Evolutionary conservation across 139 green algal species (phyloP), one percentile per base, ranked within the genome.

Genomic region (Tetraselmis striata): DNA sequence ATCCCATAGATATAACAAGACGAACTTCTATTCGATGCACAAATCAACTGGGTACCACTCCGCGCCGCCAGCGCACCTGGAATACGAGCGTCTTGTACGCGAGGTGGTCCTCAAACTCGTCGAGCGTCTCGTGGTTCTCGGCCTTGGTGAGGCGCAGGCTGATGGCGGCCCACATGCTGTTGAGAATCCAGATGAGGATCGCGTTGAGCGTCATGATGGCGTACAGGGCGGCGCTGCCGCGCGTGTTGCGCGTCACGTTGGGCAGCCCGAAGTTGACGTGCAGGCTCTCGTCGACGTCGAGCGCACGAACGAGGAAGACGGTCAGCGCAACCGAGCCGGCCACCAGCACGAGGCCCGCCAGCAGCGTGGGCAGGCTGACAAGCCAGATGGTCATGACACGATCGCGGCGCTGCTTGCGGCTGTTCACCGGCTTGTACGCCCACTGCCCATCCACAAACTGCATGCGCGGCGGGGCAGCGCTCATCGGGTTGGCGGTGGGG

Each of bases 111-210:
- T 87, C 84, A 23, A 45, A 80, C 58, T 78, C 29, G 32, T 75
- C 27, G 30, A 84, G 23, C 11, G 80, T 84, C 32, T 30, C 80
- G 45, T 82, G 75, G 84, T 84, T 82, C 84, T 84, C 84, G 25
- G 22, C 22, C 30, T 81, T 30, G 23, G 77, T 83, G 31, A 78
- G 31, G 31, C 76, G 31, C 28, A 84, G 25, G 29, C 30, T 76
- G 1, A 84, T 31, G 28, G 18, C 28, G 18, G 27, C 45, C 59
- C 28, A 83, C 29, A 84, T 24, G 30, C 1, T 74, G 77, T 84
- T 82, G 32, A 87, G 80, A 25, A 84, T 25, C 30, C 26, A 84
- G 76, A 87, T 87, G 58, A 79, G 24, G 28, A 82, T 22, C 25
- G 80, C 84, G 2, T 84, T 28, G 11, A 79, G 5, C 24, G 28